A percentile compares a stretch with the other conserved stretches of the same genome.
phyloP scores from a whole-genome alignment of 768 basidiomycete genomes.

The Sporobolomyces pararoseus region DNA sequence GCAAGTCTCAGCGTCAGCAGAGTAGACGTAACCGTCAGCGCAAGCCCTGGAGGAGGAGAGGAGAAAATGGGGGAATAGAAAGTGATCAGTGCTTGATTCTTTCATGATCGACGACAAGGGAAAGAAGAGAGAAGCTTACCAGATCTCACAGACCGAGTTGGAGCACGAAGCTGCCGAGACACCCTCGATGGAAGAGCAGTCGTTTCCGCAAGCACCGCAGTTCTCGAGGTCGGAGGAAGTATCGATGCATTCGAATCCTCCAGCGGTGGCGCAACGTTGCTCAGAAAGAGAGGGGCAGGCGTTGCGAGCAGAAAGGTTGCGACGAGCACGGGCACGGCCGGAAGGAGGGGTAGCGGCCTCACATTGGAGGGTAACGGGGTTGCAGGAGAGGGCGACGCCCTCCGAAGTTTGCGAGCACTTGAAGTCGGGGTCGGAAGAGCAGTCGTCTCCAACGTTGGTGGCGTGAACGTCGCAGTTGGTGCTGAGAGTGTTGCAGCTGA shows the following conservation, averaged over 20 bases:
- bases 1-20: conserved; percentile 2
- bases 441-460: conserved; percentile 18
- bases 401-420: conserved; percentile 9
- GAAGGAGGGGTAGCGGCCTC: conserved; percentile 7
- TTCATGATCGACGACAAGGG: background rate
- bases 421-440: too few species aligned
- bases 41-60: conserved; percentile 5
- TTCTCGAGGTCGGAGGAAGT: conserved; percentile 20
- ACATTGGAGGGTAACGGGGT: conserved; percentile 2
- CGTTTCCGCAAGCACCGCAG: conserved; percentile 14
- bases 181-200: conserved; percentile 33
- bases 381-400: background rate
- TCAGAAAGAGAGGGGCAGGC: conserved; percentile 1
- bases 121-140: background rate
- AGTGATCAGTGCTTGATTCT: too few species aligned
- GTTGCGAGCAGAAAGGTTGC: conserved; percentile 12
- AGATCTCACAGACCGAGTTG: conserved; percentile 16
- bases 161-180: conserved; percentile 14
- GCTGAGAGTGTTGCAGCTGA: too few species aligned
- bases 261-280: conserved; percentile 2
- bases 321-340: conserved; percentile 24
- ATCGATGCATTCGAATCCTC: conserved; percentile 22
- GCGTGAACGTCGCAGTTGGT: conserved; percentile 10
- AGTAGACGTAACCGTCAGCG: conserved; percentile 20
- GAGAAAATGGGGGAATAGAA: background rate